phyloP scores from a whole-genome alignment of 129 eudicot species.

The Centrapalus pauciflorus region DNA sequence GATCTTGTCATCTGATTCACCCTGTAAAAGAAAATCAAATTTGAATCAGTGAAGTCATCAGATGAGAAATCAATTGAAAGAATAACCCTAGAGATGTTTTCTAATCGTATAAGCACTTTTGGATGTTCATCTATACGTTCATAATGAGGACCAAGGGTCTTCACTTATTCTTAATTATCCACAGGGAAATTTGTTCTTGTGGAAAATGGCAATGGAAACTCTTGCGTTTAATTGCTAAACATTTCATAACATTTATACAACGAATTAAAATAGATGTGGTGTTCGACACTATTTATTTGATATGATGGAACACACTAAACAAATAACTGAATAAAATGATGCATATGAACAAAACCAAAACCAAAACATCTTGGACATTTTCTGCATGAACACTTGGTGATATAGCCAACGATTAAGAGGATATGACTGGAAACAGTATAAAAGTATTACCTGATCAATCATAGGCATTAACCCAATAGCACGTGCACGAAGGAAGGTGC shows the following conservation, averaged over 20 bases:
- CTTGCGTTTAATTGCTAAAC: too few species aligned
- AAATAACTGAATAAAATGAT: background rate
- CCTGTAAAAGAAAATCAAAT: constrained; percentile 36
- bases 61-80: too few species aligned
- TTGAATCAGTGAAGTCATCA: too few species aligned
- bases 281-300: background rate
- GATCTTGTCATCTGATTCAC: constrained; percentile 93
- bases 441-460: constrained; percentile 76
- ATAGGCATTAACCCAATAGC: constrained; percentile 98
- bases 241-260: too few species aligned
- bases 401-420: background rate
- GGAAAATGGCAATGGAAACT: background rate
- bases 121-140: background rate
- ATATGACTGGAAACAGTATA: background rate
- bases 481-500: constrained; percentile 87
- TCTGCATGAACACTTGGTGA: background rate
- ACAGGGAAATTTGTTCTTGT: too few species aligned
- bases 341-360: background rate
- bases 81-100: background rate
- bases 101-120: background rate
- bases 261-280: background rate
- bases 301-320: background rate
- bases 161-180: too few species aligned
- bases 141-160: too few species aligned
- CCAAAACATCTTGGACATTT: background rate